Percentiles rank a stretch among this genome's conserved stretches.
phyloP scores from a whole-genome alignment of 2,329 filamentous ascomycete genomes.

The Aspergillus luchuensis region DNA sequence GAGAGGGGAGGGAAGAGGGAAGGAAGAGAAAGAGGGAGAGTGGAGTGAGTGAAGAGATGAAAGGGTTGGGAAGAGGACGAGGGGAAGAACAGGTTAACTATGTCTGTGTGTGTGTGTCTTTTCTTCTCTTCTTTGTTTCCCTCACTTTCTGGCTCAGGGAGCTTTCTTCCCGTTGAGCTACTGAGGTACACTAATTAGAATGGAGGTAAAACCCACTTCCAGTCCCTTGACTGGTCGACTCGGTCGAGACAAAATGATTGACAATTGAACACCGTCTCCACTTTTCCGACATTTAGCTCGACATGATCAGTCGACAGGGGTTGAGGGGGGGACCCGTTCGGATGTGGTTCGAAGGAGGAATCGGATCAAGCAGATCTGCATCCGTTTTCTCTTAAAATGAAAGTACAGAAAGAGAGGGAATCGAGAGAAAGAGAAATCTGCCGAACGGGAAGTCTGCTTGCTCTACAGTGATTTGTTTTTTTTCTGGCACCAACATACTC shows the following conservation, averaged over 20 bases:
- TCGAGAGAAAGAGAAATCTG: background rate
- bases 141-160: constrained; percentile 10
- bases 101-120: no score
- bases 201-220: constrained; percentile 2
- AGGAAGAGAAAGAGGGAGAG: background rate
- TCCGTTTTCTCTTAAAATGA: background rate
- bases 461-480: no score
- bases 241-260: constrained; percentile 27
- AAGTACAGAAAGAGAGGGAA: no score
- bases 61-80: background rate
- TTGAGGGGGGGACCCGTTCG: background rate
- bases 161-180: constrained; percentile 10
- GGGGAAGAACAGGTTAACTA: background rate
- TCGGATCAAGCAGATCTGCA: constrained; percentile 7
- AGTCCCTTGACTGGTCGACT: constrained; percentile 13
- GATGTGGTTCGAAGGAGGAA: constrained; percentile 1
- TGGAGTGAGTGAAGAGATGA: background rate
- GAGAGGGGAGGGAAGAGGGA: constrained; percentile 10
- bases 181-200: background rate
- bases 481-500: no score
- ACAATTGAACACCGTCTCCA: constrained; percentile 24
- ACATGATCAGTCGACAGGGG: constrained; percentile 20
- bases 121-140: constrained; percentile 1
- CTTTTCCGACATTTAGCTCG: constrained; percentile 21
- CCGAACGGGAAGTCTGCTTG: no score